phyloP scores from a whole-genome alignment of 345 rosid genomes.

The Limnanthes douglasii region DNA sequence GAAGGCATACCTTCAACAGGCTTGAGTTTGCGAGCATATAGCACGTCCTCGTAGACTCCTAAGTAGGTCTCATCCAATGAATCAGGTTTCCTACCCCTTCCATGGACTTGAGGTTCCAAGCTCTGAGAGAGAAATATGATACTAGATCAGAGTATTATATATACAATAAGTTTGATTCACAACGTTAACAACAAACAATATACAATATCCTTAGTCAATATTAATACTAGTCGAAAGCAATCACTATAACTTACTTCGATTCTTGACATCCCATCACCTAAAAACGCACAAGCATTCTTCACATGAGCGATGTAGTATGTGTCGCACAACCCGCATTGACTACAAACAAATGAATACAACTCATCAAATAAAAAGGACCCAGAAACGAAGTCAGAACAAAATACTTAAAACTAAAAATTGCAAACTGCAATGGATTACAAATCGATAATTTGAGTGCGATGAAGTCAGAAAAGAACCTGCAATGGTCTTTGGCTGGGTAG shows the following conservation, averaged over 20 bases:
- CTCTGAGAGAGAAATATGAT: conserved; percentile 21
- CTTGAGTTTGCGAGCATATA: conserved; percentile 79
- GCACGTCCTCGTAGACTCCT: conserved; percentile 60
- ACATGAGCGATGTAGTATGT: conserved; percentile 92
- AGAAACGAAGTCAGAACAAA: not conserved
- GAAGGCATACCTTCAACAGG: conserved; percentile 58
- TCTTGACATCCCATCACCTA: conserved; percentile 91
- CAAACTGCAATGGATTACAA: no score
- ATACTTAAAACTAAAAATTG: not conserved
- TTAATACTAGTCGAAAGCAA: not conserved
- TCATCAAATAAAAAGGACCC: conserved; percentile 1
- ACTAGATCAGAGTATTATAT: conserved; percentile 5
- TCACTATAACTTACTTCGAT: conserved; percentile 51
- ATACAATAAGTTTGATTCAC: no score
- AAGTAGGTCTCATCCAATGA: conserved; percentile 75
- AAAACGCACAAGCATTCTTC: conserved; percentile 85
- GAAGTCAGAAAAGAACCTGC: conserved; percentile 39
- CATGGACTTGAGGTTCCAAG: conserved; percentile 78
- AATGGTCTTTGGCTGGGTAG: conserved; percentile 92
- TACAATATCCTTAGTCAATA: not conserved
- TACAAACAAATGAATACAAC: conserved; percentile 6
- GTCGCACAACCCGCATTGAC: conserved; percentile 88
- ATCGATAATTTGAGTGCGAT: no score
- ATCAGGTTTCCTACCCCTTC: conserved; percentile 63
- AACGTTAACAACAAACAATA: not conserved